These are phyloP conservation scores for Penstemon davidsonii DNA, from an alignment of 257 asterid species.

Conservation along the genomic window DNA sequence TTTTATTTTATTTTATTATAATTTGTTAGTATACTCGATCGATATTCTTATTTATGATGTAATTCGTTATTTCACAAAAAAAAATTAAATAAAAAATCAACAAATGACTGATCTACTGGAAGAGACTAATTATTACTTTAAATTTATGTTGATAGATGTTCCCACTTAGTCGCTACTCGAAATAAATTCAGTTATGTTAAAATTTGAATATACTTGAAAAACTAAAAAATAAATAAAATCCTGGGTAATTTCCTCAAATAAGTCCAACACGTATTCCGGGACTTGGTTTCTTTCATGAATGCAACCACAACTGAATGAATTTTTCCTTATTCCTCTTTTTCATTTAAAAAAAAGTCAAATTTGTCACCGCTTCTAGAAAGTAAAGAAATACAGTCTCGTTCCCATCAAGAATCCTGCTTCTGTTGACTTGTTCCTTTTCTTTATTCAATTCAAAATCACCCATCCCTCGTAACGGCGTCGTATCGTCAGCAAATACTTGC, in stretches of 20 bases:
- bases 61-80: no score
- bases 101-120: no score
- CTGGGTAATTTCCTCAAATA: background rate
- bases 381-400: background rate
- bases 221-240: no score
- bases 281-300: background rate
- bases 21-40: no score
- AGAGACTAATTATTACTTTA: no score
- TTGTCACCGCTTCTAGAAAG: conserved; percentile 33
- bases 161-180: no score
- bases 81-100: no score
- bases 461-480: conserved; percentile 20
- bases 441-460: background rate
- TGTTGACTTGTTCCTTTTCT: conserved; percentile 10
- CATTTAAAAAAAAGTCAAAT: conserved; percentile 9
- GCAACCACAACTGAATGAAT: background rate
- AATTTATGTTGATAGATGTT: no score
- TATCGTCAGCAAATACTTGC: conserved; percentile 34
- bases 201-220: no score
- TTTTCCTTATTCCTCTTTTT: background rate
- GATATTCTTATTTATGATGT: no score
- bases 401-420: background rate
- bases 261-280: background rate
- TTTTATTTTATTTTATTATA: no score
- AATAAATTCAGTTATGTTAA: no score